These are phyloP conservation scores for Ceratobasidium sp. DNA, from an alignment of 1,284 basidiomycete genomes.

Conservation along the genomic window DNA sequence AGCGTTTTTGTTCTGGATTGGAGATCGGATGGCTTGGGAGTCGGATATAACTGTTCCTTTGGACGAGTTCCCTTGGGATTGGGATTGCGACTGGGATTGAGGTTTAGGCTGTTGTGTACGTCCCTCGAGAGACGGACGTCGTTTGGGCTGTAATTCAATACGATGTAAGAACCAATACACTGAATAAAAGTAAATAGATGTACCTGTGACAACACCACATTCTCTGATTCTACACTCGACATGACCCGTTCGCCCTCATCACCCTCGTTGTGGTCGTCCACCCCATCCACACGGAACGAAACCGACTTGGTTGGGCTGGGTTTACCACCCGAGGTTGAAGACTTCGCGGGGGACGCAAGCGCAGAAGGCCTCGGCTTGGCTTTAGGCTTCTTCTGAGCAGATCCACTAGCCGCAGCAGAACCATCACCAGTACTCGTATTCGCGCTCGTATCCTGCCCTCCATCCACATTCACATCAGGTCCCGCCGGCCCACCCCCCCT, in stretches of 20 bases:
- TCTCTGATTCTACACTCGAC: conserved; percentile 20
- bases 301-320: conserved; percentile 1
- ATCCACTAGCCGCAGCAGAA: neutral
- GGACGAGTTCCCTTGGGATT: conserved; percentile 23
- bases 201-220: conserved; percentile 7
- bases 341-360: neutral
- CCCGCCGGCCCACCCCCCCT: neutral
- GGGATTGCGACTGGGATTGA: neutral
- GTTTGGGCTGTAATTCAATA: too few relatives aligned
- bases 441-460: neutral
- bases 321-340: conserved; percentile 1
- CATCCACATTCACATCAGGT: neutral
- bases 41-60: conserved; percentile 21
- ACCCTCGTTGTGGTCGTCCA: neutral
- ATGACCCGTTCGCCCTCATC: conserved; percentile 1
- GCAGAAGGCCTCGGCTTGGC: too few relatives aligned
- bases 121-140: neutral
- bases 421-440: neutral
- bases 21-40: neutral
- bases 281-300: conserved; percentile 15
- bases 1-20: neutral
- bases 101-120: neutral
- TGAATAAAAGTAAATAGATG: neutral
- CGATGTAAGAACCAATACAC: too few relatives aligned
- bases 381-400: neutral